Evolutionary conservation across 2,329 filamentous ascomycete species (phyloP), one percentile per base, ranked within the genome.

Genomic region (Cytospora piceae): DNA sequence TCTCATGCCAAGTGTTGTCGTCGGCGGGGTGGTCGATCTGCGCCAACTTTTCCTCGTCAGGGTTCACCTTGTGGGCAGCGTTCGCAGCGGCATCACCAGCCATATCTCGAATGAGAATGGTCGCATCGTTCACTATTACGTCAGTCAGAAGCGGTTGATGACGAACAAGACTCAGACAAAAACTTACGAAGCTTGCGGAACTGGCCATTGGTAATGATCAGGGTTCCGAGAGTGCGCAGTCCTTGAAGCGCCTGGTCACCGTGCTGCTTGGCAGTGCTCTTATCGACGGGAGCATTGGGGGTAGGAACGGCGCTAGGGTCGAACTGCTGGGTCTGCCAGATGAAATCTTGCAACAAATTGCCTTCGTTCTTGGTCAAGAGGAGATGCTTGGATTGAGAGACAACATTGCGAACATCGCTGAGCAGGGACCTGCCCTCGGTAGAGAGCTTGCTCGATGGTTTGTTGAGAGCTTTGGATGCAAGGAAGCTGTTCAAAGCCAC

Each of bases 121-220:
- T 86, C 15, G 91, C 90, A 82, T 99, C 95, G 68, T 85, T 91
- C 70, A 97, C 83, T 85, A 11, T 14, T 5, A 9, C 1, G 2
- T 24, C 3, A 66, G 68, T 72, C 54, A 73, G 70, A 17, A 56
- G 32, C 1, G 17, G 55, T 12, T 9, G 27, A 22, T 24, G 0
- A 20, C 20, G 2, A 9, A 4, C 4, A 17, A n/a, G 12, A 17
- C 8, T 0, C 51, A 8, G 2, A 17, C 4, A 29, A 15, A 15
- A 3, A 87, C 90, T 77, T 86, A 90, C 91, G 79, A 39, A 97
- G 87, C 81, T 97, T 97, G 71, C 93, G 87, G 83, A 96, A 97
- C 77, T 98, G 94, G 70, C 95, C 95, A 73, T 99, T 99, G 72
- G 94, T 96, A 73, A 98, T 90, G 72, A 98, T 82, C 65, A 99